Base-by-base conservation (phyloP, 495 filamentous ascomycete genomes). In the Parathielavia hyrcaniae region DNA sequence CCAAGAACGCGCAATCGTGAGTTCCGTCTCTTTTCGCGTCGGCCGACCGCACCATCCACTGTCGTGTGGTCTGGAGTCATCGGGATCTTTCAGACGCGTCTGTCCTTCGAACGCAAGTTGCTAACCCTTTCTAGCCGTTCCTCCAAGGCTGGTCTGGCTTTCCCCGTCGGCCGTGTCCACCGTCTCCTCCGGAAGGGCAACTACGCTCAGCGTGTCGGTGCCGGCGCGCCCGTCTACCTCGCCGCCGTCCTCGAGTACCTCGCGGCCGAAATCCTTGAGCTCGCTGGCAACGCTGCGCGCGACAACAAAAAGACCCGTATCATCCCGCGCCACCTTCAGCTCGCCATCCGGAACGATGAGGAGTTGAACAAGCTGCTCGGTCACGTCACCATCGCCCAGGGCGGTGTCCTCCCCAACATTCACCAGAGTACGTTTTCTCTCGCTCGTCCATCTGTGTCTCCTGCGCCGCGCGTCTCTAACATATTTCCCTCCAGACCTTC, bases 221-320 rank as follows among this genome's bases (percentile, higher is more conserved):
- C 91, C 71, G 90, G 91, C 83, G 93, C 93, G 66, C 93, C 93
- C 63, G 93, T 98, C 70, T 98, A 98, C 72, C 87, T 98, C 64
- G 93, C 93, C 63, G 93, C 93, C 53, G 93, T 98, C 39, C 90
- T 98, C 40, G 93, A 98, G 81, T 98, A 98, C 69, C 88, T 98
- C 57, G 92, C 93, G 61, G 93, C 93, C 60, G 93, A 98, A 77
- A 97, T 98, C 60, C 91, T 98, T 72, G 93, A 98, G 79, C 81
- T 98, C 78, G 93, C 93, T 73, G 93, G 93, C 68, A 98, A 98
- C 73, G 93, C 93, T 64, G 93, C 93, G 58, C 92, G 93, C 72
- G 93, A 98, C 78, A 97, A 97, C 87, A 98, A 98, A 90, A 97
- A 97, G 86, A 98, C 92, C 61, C 90, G 93, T 88, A 98, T 98